These are phyloP conservation scores for Oidiodendron maius DNA, from an alignment of 495 filamentous ascomycete genomes.

Conservation along the genomic window DNA sequence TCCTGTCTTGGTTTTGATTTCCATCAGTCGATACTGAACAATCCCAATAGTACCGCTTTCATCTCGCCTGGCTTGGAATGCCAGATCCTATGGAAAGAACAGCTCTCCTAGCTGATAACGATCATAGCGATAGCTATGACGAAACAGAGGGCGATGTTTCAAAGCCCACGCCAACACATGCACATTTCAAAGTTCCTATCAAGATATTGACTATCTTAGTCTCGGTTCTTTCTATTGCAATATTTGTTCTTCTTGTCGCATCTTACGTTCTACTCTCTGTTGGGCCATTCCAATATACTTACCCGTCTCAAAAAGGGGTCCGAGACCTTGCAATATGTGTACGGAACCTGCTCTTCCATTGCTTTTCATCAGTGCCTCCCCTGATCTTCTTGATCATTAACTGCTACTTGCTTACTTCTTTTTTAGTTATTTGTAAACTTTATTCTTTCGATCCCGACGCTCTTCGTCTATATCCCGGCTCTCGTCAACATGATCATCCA, in stretches of 20 bases:
- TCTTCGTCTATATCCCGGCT: neutral
- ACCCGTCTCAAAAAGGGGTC: neutral
- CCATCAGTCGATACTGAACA: too few species aligned
- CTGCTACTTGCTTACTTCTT: neutral
- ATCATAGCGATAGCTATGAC: constrained; percentile 2
- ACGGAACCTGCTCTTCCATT: neutral
- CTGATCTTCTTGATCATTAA: neutral
- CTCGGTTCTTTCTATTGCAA: neutral
- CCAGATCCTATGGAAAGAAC: constrained; percentile 3
- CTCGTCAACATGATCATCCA: neutral
- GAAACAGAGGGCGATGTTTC: neutral
- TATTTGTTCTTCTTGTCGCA: neutral
- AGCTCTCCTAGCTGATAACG: neutral
- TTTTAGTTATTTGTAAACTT: neutral
- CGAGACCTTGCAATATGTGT: neutral
- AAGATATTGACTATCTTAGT: neutral
- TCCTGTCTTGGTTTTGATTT: too few species aligned
- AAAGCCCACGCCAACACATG: neutral
- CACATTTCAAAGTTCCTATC: constrained; percentile 3
- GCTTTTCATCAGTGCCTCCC: neutral
- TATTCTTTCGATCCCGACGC: neutral
- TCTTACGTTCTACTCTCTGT: neutral
- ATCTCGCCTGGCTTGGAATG: too few species aligned
- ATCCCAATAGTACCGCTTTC: too few species aligned
- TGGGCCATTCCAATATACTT: neutral